Evolutionary conservation across 768 basidiomycete species (phyloP).

Genomic region (Collybia sp.): DNA sequence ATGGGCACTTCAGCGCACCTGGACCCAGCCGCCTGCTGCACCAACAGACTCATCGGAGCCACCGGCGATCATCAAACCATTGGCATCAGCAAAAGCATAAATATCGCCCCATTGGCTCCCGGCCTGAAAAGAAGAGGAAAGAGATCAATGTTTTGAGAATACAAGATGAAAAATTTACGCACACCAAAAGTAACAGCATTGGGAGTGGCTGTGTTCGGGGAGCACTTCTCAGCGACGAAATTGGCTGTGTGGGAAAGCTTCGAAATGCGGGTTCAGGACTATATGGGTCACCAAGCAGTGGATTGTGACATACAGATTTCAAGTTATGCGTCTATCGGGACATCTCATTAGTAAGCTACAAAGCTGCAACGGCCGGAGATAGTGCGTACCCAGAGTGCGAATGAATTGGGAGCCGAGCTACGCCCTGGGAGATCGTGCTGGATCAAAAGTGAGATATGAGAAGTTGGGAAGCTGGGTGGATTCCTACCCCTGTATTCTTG

Average conservation of each 20-base stretch:
- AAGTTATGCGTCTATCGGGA: conserved; percentile 32
- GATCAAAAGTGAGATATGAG: not conserved
- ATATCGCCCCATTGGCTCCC: conserved; percentile 40
- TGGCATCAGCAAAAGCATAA: conserved; percentile 35
- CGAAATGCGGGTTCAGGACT: no score
- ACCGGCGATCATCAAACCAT: conserved; percentile 41
- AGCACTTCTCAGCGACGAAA: conserved; percentile 33
- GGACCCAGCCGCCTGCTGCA: conserved; percentile 36
- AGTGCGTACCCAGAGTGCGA: conserved; percentile 38
- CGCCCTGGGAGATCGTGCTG: conserved; percentile 48
- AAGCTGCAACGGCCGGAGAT: not conserved
- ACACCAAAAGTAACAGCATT: no score
- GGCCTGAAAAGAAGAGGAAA: conserved; percentile 21
- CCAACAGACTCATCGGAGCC: conserved; percentile 36
- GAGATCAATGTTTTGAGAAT: no score
- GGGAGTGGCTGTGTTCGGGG: conserved; percentile 6
- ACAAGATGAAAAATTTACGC: no score
- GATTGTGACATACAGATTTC: conserved; percentile 9
- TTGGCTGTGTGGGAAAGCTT: conserved; percentile 28
- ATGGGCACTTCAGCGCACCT: conserved; percentile 9
- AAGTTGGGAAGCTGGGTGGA: not conserved
- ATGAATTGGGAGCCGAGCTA: conserved; percentile 37
- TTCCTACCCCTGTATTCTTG: conserved; percentile 46
- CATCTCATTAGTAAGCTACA: not conserved
- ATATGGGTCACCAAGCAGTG: no score